phyloP scores from a whole-genome alignment of 2,329 filamentous ascomycete genomes.

The Colletotrichum lindemuthianum region DNA sequence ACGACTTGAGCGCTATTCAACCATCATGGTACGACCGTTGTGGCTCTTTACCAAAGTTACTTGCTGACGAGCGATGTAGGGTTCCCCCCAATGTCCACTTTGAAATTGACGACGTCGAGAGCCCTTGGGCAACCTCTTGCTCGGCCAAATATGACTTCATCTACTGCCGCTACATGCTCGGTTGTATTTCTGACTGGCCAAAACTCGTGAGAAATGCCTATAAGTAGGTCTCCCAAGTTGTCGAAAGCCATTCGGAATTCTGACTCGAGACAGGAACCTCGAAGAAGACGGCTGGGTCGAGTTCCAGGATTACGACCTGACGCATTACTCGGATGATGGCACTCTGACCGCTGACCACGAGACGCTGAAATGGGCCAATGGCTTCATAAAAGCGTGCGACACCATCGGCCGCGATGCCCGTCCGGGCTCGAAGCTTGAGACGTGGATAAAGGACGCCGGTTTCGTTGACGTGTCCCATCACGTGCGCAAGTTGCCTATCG shows the following conservation, averaged over 20 bases:
- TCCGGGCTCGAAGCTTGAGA: slow-evolving; percentile 39
- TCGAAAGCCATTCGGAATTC: not conserved
- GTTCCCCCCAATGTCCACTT: slow-evolving; percentile 74
- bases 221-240: slow-evolving; percentile 41
- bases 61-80: slow-evolving; percentile 21
- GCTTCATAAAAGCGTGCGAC: slow-evolving; percentile 33
- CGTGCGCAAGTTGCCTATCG: slow-evolving; percentile 47
- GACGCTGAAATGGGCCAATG: slow-evolving; percentile 38
- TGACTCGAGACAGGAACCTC: not conserved
- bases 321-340: slow-evolving; percentile 43
- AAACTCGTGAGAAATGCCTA: slow-evolving; percentile 10
- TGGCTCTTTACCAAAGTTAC: not conserved
- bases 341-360: slow-evolving; percentile 38
- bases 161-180: slow-evolving; percentile 38
- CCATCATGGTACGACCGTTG: slow-evolving; percentile 12
- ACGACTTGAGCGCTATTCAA: slow-evolving; percentile 41
- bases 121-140: slow-evolving; percentile 54
- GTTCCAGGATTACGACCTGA: slow-evolving; percentile 42
- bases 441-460: slow-evolving; percentile 46
- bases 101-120: slow-evolving; percentile 72
- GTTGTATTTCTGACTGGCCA: slow-evolving; percentile 20
- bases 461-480: slow-evolving; percentile 47
- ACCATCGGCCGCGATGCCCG: slow-evolving; percentile 38
- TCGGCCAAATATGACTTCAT: slow-evolving; percentile 46
- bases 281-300: slow-evolving; percentile 46